Conservation (phyloP, 2,329 filamentous ascomycete genomes). For the Graphilbum ipis-grandicollis region DNA sequence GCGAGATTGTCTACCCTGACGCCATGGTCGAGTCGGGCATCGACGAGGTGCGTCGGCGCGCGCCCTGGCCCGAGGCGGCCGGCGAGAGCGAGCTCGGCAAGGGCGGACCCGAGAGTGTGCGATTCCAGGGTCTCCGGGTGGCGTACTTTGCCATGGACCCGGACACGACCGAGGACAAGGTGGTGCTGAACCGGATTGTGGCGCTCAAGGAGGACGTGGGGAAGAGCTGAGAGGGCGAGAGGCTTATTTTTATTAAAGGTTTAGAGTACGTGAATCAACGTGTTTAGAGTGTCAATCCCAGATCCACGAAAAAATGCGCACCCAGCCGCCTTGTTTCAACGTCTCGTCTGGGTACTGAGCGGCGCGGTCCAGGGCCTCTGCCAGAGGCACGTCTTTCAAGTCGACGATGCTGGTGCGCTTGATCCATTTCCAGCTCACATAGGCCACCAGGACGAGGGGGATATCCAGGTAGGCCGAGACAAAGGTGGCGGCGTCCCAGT, state of each 20-base stretch:
- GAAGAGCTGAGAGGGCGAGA: constrained; percentile 26
- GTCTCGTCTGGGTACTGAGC: constrained; percentile 17
- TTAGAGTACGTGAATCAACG: no score
- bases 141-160: constrained; percentile 72
- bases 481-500: constrained; percentile 42
- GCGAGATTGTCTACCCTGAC: constrained; percentile 59
- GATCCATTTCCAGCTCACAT: constrained; percentile 4
- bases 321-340: constrained; percentile 12
- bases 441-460: constrained; percentile 28
- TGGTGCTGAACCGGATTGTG: constrained; percentile 84
- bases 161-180: constrained; percentile 61
- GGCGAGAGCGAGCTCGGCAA: constrained; percentile 48
- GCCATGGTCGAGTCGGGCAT: constrained; percentile 75
- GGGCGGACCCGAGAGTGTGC: constrained; percentile 53
- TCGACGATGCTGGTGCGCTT: constrained; percentile 3
- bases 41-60: constrained; percentile 52
- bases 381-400: constrained; percentile 24
- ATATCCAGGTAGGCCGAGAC: constrained; percentile 43
- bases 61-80: constrained; percentile 67
- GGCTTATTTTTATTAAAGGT: no score
- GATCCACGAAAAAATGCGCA: constrained; percentile 18
- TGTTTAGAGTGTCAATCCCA: constrained; percentile 14
- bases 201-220: constrained; percentile 76
- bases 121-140: constrained; percentile 83
- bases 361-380: constrained; percentile 31